These are phyloP conservation scores for Capsella rubella DNA, from an alignment of 441 rosid species.

Conservation along the genomic window DNA sequence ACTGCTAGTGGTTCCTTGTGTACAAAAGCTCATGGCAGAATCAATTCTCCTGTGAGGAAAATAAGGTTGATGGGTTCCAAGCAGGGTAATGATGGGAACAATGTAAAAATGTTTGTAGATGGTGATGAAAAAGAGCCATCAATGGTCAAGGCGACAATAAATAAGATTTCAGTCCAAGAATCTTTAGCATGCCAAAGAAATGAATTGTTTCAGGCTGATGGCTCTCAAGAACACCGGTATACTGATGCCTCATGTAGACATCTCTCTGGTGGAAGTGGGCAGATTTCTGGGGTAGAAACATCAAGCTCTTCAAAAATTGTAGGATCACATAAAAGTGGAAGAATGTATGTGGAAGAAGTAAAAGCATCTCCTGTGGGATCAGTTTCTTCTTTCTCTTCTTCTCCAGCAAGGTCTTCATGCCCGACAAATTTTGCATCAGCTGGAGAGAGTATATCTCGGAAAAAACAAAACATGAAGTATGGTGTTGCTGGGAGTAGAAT, in stretches of 20 bases:
- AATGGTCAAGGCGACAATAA: slow-evolving; percentile 49
- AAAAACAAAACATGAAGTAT: slow-evolving; percentile 39
- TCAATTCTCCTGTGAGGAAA: slow-evolving; percentile 48
- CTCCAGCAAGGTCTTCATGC: slow-evolving; percentile 59
- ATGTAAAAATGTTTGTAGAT: slow-evolving; percentile 41
- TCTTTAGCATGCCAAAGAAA: slow-evolving; percentile 38
- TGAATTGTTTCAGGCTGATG: slow-evolving; percentile 44
- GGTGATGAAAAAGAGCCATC: slow-evolving; percentile 52
- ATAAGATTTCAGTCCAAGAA: slow-evolving; percentile 43
- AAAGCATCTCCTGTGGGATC: slow-evolving; percentile 78
- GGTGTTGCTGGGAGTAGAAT: slow-evolving; percentile 42
- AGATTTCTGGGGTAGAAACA: slow-evolving; percentile 54
- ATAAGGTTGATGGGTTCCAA: slow-evolving; percentile 54
- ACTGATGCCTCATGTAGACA: slow-evolving; percentile 45
- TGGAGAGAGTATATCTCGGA: slow-evolving; percentile 40
- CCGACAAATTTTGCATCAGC: slow-evolving; percentile 49
- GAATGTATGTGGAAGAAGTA: slow-evolving; percentile 53
- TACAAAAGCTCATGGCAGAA: slow-evolving; percentile 45
- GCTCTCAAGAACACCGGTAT: slow-evolving; percentile 42
- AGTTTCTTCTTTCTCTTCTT: slow-evolving; percentile 83
- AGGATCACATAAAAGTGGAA: slow-evolving; percentile 53
- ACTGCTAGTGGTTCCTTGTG: slow-evolving; percentile 51
- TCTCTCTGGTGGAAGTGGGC: slow-evolving; percentile 49
- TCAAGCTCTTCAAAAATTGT: slow-evolving; percentile 80
- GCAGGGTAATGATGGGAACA: slow-evolving; percentile 47